Evolutionary conservation across 371 early-diverging fungal genomes (phyloP), one percentile per base, ranked within the genome.

Genomic region (Choanephora cucurbitarum): DNA sequence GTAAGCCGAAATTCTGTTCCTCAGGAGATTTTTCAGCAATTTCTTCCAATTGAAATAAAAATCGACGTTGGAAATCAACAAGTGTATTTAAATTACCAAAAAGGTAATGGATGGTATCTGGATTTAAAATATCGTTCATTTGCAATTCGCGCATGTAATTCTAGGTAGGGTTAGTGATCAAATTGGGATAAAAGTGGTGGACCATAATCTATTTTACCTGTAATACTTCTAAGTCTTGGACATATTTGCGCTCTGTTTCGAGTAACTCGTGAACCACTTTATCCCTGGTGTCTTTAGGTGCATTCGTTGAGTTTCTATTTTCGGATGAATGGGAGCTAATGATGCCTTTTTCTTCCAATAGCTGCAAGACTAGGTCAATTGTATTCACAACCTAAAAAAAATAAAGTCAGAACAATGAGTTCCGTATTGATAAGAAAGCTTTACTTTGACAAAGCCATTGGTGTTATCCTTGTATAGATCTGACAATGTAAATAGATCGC

Each of bases 41-140:
- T 44, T 89, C 85, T 74, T 98, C 99, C 60, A 98, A 69, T 24
- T 89, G 89, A 44, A 97, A 86, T 70, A 98, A 70, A 65, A 98
- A 97, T n/a, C 95, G 83, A 39, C 97, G 85, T 73, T 97, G 97
- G 46, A 97, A 97, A 63, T 98, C 98, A 9, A 98, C 85, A 11
- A 98, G 78, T 22, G 87, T 83, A 69, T 91, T 88, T 44, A 98
- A 75, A 66, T 98, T 97, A 44, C 90, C 93, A 75, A 98, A 98
- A 37, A 93, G 79, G 56, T 81, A 82, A 57, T 89, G 86, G 47
- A 87, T 76, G 1, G 84, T 88, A 60, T 88, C 91, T 48, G 85
- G 81, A n/a, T 86, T 82, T n/a, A 88, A 56, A 45, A 90, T 74
- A 39, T 82, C 76, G 62, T 78, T 71, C 39, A 54, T 52, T 54